phyloP scores from a whole-genome alignment of 1,284 basidiomycete species.

The Earliella scabrosa region DNA sequence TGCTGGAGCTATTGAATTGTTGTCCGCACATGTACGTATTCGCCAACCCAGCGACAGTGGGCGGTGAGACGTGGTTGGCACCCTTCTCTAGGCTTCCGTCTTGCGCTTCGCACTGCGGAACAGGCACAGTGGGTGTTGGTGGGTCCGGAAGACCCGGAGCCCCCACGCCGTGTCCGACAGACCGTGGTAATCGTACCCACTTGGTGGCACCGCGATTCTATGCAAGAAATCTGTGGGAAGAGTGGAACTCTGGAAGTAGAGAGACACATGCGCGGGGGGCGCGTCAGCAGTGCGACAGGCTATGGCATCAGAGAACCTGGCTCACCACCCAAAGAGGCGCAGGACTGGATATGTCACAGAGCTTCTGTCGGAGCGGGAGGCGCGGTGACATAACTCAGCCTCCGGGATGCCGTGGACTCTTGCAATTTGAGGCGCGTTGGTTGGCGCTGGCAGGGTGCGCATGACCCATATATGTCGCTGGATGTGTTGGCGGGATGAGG shows the following conservation, averaged over 20 bases:
- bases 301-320: no score
- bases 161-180: background rate
- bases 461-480: background rate
- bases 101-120: background rate
- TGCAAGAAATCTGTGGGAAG: background rate
- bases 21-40: no score
- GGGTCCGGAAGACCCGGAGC: background rate
- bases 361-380: background rate
- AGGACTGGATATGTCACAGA: background rate
- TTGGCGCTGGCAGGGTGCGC: background rate
- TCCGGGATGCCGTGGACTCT: no score
- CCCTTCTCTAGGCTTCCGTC: background rate
- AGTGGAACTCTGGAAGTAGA: background rate
- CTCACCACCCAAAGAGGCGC: no score
- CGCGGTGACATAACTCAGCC: background rate
- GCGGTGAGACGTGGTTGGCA: no score
- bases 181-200: background rate
- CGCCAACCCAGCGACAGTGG: no score
- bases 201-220: background rate
- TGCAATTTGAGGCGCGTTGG: no score
- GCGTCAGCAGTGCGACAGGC: background rate
- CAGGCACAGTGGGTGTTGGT: slow-evolving; percentile 3
- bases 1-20: no score
- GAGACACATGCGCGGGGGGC: background rate
- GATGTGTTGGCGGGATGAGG: background rate